Base-by-base conservation (phyloP, 2,329 filamentous ascomycete species). In the Diplodia mutila region DNA sequence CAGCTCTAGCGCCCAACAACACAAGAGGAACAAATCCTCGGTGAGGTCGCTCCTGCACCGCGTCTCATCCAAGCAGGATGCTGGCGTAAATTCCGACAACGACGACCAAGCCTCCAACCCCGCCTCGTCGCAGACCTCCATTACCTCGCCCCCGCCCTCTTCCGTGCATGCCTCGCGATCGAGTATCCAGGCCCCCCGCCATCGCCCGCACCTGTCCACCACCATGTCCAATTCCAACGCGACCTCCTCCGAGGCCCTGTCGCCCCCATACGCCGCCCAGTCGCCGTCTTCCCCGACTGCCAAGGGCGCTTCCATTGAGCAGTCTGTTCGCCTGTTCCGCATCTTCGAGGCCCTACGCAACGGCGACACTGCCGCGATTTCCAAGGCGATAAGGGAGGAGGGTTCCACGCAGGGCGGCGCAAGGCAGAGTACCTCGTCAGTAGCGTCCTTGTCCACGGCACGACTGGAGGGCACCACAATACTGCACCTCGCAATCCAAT, bases 401-500 rank as follows among this genome's bases (percentile, higher is more conserved):
- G 72, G 64, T 6, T 84, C 61, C 81, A 69, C 68, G 3, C 68
- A 73, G 21, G 71, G 69, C 25, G 70, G 68, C 34, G 87, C 79
- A 81, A 85, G 84, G 72, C 67, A 80, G 74, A 84, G 84, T 68
- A 86, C 86, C 73, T 85, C 86, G 70, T 78, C 77, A 52, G 70
- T 79, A 64, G 69, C 73, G 29, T 72, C 86, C 72, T 79, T 82
- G 70, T 57, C 65, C 27, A 73, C 61, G 61, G 72, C 73, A 78
- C 73, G 72, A 4, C 69, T 93, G 32, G 91, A 94, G 68, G 94
- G 96, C 66, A 97, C 94, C 0, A 95, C 92, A 1, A 90, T 98
- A 51, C 85, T 99, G 46, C 94, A 99, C 78, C 85, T 99, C 49
- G 94, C 95, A 29, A 93, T 98, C 53, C 95, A 99, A 80, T 98